Evolutionary conservation across 768 basidiomycete genomes (phyloP).

Genomic region (Boletus eberwhitei): DNA sequence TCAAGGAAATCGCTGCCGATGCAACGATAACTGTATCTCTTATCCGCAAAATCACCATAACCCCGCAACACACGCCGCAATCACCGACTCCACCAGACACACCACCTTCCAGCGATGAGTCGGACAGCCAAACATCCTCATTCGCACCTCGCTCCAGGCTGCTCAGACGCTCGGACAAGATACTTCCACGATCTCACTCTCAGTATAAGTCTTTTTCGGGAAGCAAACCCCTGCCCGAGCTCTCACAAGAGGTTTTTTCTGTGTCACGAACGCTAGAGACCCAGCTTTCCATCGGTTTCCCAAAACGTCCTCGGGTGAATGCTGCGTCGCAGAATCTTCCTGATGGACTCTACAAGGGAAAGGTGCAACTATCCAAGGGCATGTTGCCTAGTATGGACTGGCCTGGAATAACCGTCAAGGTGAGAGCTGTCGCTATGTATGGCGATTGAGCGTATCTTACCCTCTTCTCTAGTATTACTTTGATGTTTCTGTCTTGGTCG

Average conservation of each 20-base stretch:
- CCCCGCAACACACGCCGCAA: conserved; percentile 35
- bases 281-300: conserved; percentile 62
- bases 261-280: conserved; percentile 30
- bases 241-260: conserved; percentile 19
- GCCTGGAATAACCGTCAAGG: conserved; percentile 66
- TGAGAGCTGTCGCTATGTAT: conserved; percentile 28
- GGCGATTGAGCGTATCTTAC: conserved; percentile 10
- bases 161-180: conserved; percentile 31
- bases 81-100: conserved; percentile 50
- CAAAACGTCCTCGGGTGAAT: conserved; percentile 55
- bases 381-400: conserved; percentile 68
- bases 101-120: conserved; percentile 47
- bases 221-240: conserved; percentile 27
- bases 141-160: conserved; percentile 18
- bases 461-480: conserved; percentile 57
- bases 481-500: conserved; percentile 64
- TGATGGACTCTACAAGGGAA: conserved; percentile 65
- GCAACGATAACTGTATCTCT: conserved; percentile 69
- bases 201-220: conserved; percentile 4
- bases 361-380: conserved; percentile 49
- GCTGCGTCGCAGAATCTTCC: conserved; percentile 52
- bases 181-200: conserved; percentile 14
- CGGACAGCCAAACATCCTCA: conserved; percentile 22
- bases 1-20: conserved; percentile 65
- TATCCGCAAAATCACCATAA: conserved; percentile 56